phyloP scores from a whole-genome alignment of 1,139 yeast genomes.

The Suhomyces wounanorum region DNA sequence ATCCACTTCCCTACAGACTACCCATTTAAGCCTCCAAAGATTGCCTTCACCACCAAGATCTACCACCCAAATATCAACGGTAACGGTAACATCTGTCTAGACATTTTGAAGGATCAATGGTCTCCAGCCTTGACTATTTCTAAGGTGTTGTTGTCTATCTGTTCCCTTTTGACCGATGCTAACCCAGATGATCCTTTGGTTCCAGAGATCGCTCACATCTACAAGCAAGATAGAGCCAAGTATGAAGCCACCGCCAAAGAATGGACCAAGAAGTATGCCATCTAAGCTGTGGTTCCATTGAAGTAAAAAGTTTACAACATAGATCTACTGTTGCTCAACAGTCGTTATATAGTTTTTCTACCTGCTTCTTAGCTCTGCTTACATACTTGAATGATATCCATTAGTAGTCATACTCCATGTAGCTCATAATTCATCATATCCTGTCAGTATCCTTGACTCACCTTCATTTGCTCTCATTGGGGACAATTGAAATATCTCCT shows the following conservation, averaged over 20 bases:
- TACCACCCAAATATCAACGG: conserved; percentile 91
- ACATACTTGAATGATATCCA: conserved; percentile 5
- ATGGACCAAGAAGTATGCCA: conserved; percentile 98
- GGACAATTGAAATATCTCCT: too few relatives aligned
- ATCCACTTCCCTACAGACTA: conserved; percentile 95
- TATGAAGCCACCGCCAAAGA: conserved; percentile 98
- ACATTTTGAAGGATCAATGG: conserved; percentile 87
- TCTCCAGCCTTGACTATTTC: conserved; percentile 90
- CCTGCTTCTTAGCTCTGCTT: conserved; percentile 1
- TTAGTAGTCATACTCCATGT: neutral
- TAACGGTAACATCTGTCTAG: conserved; percentile 84
- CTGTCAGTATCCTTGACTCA: too few relatives aligned
- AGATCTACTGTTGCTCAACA: conserved; percentile 3
- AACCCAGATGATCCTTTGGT: conserved; percentile 99
- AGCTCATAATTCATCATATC: too few relatives aligned
- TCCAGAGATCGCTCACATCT: conserved; percentile 96
- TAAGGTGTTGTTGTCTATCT: conserved; percentile 83
- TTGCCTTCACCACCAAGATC: conserved; percentile 85
- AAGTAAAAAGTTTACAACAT: conserved; percentile 3
- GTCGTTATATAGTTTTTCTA: conserved; percentile 8
- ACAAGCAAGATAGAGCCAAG: conserved; percentile 91
- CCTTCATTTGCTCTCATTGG: too few relatives aligned
- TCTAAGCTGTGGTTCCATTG: conserved; percentile 37
- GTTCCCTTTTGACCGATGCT: conserved; percentile 92
- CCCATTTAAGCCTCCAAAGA: conserved; percentile 93